Conservation (phyloP, 441 rosid genomes). For the Gossypium davidsonii region DNA sequence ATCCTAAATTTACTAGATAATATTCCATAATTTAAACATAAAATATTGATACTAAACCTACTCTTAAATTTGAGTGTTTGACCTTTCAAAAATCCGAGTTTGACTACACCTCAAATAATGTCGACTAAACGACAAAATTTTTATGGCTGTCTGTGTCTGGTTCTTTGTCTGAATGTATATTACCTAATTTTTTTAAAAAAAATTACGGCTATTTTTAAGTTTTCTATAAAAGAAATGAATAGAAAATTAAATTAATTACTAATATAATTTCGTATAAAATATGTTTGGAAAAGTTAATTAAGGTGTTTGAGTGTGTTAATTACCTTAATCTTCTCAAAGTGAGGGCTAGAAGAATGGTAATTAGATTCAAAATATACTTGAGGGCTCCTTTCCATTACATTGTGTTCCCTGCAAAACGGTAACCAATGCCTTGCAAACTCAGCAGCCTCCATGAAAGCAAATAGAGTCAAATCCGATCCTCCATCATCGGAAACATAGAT, state of each 20-base stretch:
- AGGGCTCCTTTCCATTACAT: slow-evolving; percentile 29
- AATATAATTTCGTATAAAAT: not conserved
- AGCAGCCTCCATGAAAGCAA: slow-evolving; percentile 52
- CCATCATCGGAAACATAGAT: slow-evolving; percentile 44
- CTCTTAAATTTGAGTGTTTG: not conserved
- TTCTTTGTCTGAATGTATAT: no score
- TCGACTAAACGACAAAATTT: not conserved
- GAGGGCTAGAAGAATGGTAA: slow-evolving; percentile 12
- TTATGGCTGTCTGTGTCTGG: not conserved
- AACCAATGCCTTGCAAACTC: slow-evolving; percentile 48
- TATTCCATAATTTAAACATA: not conserved
- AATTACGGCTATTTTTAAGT: no score
- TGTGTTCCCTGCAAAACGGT: slow-evolving; percentile 20
- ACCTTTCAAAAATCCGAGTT: not conserved
- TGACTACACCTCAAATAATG: not conserved
- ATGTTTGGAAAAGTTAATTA: not conserved
- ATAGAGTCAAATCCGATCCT: slow-evolving; percentile 44
- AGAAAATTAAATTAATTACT: not conserved
- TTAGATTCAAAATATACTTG: slow-evolving; percentile 33
- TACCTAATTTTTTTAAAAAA: no score
- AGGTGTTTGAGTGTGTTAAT: not conserved
- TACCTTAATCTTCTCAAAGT: slow-evolving; percentile 49
- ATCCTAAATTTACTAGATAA: not conserved
- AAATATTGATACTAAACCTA: not conserved
- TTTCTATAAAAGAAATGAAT: no score